Percentiles rank a stretch among this genome's conserved stretches.
Evolutionary conservation across 768 basidiomycete genomes (phyloP).

Genomic region (Nidularia sp.): DNA sequence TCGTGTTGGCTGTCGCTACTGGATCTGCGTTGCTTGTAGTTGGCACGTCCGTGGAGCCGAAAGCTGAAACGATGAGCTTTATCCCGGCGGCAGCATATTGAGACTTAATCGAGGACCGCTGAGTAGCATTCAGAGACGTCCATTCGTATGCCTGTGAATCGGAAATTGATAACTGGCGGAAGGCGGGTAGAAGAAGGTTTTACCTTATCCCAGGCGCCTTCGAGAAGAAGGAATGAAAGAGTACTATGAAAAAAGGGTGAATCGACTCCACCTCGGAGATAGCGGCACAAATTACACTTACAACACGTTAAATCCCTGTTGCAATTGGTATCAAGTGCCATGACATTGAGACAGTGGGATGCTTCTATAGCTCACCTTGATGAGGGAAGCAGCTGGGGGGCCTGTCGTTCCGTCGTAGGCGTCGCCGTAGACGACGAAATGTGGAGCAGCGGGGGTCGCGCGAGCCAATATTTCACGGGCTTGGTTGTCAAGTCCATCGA

Average conservation of each 20-base stretch:
- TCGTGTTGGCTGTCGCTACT: constrained; percentile 52
- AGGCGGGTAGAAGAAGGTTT: background rate
- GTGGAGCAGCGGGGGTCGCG: constrained; percentile 42
- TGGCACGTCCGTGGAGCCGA: constrained; percentile 55
- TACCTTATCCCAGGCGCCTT: constrained; percentile 56
- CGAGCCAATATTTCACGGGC: constrained; percentile 27
- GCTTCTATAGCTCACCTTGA: constrained; percentile 40
- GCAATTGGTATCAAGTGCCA: background rate
- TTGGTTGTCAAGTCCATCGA: constrained; percentile 23
- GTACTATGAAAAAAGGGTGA: constrained; percentile 18
- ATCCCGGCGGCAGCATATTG: constrained; percentile 59
- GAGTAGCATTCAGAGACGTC: constrained; percentile 37
- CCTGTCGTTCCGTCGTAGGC: constrained; percentile 37
- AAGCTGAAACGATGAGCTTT: constrained; percentile 56
- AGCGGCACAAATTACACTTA: constrained; percentile 18
- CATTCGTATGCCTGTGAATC: constrained; percentile 42
- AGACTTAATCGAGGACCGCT: constrained; percentile 44
- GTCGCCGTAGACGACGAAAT: constrained; percentile 44
- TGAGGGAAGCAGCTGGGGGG: constrained; percentile 40
- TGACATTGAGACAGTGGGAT: background rate
- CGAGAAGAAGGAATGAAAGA: constrained; percentile 51
- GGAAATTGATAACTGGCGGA: background rate
- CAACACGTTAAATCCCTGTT: constrained; percentile 59
- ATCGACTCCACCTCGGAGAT: background rate
- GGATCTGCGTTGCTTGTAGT: constrained; percentile 60